Evolutionary conservation across 768 basidiomycete species (phyloP).

Genomic region (Phaeotremella skinneri): DNA sequence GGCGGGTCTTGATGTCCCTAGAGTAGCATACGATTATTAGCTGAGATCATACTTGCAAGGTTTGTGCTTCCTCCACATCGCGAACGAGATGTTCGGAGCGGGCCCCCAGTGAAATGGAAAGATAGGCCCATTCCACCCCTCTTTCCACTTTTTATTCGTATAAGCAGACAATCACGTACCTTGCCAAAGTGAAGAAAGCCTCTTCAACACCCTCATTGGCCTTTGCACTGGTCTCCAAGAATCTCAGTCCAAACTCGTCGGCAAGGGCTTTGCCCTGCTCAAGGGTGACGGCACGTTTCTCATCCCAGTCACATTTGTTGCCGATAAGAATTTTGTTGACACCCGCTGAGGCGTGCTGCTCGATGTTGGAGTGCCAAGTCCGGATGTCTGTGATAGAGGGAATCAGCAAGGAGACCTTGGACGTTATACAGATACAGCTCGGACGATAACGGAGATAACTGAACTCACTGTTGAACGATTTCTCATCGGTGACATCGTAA

Average conservation of each 20-base stretch:
- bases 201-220: constrained; percentile 97
- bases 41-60: too few species aligned
- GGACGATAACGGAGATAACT: not conserved
- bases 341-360: constrained; percentile 96
- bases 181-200: constrained; percentile 93
- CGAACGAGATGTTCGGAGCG: not conserved
- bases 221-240: constrained; percentile 98
- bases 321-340: constrained; percentile 99
- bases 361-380: constrained; percentile 96
- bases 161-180: constrained; percentile 59
- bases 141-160: too few species aligned
- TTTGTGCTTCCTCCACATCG: too few species aligned
- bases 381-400: constrained; percentile 76
- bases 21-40: not conserved
- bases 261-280: constrained; percentile 91
- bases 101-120: not conserved
- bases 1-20: constrained; percentile 91
- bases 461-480: constrained; percentile 94
- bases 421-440: not conserved
- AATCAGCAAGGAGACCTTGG: not conserved
- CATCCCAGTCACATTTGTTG: constrained; percentile 98
- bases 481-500: constrained; percentile 87
- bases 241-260: constrained; percentile 87
- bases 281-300: constrained; percentile 87
- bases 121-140: too few species aligned